phyloP scores from a whole-genome alignment of 2,329 filamentous ascomycete genomes.

The Zopfia rhizophila region DNA sequence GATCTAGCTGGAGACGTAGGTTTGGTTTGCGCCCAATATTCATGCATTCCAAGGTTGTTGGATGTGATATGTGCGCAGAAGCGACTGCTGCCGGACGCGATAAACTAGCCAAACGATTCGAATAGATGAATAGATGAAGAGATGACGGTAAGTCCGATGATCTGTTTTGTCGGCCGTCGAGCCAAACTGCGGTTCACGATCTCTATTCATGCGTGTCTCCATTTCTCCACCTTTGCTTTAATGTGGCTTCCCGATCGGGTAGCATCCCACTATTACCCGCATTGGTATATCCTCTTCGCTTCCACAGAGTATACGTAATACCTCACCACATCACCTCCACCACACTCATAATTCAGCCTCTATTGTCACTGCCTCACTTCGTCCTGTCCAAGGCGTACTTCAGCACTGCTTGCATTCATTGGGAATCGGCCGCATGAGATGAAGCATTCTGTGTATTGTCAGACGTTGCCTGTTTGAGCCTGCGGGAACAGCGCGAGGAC shows the following conservation, averaged over 20 bases:
- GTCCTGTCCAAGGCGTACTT: background rate
- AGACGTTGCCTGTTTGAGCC: constrained; percentile 24
- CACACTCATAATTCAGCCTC: constrained; percentile 3
- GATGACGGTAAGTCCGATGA: constrained; percentile 2
- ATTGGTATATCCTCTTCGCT: constrained; percentile 13
- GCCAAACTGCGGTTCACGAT: constrained; percentile 27
- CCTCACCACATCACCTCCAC: constrained; percentile 7
- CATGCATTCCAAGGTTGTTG: constrained; percentile 24
- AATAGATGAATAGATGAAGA: constrained; percentile 11
- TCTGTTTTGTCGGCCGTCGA: constrained; percentile 10
- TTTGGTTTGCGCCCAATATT: constrained; percentile 8
- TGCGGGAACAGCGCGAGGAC: constrained; percentile 8
- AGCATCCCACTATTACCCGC: constrained; percentile 22
- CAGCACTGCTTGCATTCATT: constrained; percentile 10
- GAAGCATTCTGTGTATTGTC: constrained; percentile 11
- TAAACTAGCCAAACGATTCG: constrained; percentile 8
- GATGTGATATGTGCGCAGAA: constrained; percentile 3
- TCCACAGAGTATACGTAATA: constrained; percentile 15
- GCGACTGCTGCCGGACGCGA: constrained; percentile 8
- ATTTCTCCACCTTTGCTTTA: constrained; percentile 6
- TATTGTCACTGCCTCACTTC: constrained; percentile 13
- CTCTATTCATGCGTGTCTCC: constrained; percentile 17
- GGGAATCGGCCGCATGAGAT: background rate
- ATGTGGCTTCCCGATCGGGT: constrained; percentile 12
- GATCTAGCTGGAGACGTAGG: constrained; percentile 9